phyloP scores from a whole-genome alignment of 2,329 filamentous ascomycete genomes.

The Cucurbitaria berberidis region DNA sequence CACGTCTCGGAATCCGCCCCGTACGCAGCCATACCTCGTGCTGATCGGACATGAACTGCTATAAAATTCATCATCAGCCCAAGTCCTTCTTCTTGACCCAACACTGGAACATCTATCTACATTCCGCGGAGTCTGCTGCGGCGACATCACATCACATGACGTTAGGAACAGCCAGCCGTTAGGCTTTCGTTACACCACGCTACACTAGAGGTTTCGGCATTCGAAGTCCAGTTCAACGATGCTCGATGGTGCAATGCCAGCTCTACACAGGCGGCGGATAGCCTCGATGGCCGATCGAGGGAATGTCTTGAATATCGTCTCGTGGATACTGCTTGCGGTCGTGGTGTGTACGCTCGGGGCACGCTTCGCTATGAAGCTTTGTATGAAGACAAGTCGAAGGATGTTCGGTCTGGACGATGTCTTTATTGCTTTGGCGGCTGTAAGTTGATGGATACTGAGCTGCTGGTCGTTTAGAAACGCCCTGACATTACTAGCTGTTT shows the following conservation, averaged over 20 bases:
- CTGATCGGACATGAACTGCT: not conserved
- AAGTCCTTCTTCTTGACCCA: not conserved
- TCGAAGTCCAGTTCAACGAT: not conserved
- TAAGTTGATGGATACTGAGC: slow-evolving; percentile 10
- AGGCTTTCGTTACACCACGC: not conserved
- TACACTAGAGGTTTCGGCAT: not conserved
- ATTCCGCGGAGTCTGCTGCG: not conserved
- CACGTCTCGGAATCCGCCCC: not conserved
- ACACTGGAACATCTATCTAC: not conserved
- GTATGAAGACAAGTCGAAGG: slow-evolving; percentile 20
- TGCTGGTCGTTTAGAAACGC: not conserved
- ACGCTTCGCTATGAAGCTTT: slow-evolving; percentile 35
- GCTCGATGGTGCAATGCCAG: slow-evolving; percentile 14
- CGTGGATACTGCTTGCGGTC: slow-evolving; percentile 35
- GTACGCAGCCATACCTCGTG: not conserved
- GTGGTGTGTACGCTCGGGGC: slow-evolving; percentile 28
- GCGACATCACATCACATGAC: not conserved
- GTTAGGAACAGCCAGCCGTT: not conserved
- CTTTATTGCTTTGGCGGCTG: slow-evolving; percentile 35
- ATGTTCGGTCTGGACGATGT: slow-evolving; percentile 30
- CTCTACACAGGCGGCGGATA: slow-evolving; percentile 17
- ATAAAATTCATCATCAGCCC: not conserved
- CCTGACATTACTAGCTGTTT: slow-evolving; percentile 28
- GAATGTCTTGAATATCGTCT: slow-evolving; percentile 29
- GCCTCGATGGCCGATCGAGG: slow-evolving; percentile 17